These are phyloP conservation scores for Pleurostoma richardsiae DNA, from an alignment of 2,329 filamentous ascomycete genomes.

Conservation along the genomic window DNA sequence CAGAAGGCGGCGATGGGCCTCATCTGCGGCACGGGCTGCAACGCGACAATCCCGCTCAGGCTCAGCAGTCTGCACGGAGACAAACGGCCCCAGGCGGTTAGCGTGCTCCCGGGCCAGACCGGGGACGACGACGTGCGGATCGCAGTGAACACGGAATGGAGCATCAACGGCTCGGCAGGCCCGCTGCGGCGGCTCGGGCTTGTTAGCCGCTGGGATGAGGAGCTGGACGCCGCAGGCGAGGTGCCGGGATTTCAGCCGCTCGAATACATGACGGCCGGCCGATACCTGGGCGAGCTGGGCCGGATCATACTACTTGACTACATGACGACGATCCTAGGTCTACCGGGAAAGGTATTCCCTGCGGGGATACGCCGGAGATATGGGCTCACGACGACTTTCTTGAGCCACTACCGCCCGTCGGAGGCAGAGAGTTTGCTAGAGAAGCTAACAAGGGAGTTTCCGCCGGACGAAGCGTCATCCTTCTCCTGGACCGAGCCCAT, in stretches of 20 bases:
- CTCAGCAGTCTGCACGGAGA: conserved; percentile 55
- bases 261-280: conserved; percentile 78
- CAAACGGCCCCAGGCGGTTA: conserved; percentile 51
- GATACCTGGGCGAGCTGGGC: conserved; percentile 73
- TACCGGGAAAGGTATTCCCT: conserved; percentile 45
- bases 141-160: conserved; percentile 81
- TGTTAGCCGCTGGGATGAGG: conserved; percentile 65
- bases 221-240: conserved; percentile 62
- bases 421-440: conserved; percentile 33
- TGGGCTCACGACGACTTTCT: conserved; percentile 64
- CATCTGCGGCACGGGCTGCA: conserved; percentile 77
- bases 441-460: conserved; percentile 48
- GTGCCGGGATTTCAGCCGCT: conserved; percentile 74
- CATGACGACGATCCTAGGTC: conserved; percentile 36
- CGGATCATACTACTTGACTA: conserved; percentile 67
- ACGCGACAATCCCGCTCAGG: conserved; percentile 72
- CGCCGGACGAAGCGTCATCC: conserved; percentile 34
- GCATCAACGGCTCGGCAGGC: conserved; percentile 68
- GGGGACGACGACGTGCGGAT: conserved; percentile 53
- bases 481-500: conserved; percentile 60
- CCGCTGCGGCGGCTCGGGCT: conserved; percentile 59
- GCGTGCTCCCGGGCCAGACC: conserved; percentile 39
- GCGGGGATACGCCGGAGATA: conserved; percentile 50
- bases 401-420: conserved; percentile 63
- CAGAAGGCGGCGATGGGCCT: conserved; percentile 72